phyloP scores from a whole-genome alignment of 345 rosid genomes.

The Eucalyptus microcorys region DNA sequence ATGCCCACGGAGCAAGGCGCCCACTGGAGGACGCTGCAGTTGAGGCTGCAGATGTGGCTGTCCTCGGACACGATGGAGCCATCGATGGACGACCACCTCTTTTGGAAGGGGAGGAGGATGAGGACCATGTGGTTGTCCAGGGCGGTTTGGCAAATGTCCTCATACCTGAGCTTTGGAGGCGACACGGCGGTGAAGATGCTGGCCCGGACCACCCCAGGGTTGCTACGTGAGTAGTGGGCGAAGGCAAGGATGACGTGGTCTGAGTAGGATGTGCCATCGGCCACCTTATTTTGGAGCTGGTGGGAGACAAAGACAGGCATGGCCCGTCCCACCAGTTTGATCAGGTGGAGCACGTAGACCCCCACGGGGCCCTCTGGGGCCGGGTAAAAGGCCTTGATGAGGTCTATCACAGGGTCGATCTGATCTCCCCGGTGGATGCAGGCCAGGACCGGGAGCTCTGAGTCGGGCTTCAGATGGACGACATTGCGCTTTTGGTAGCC shows the following conservation, averaged over 20 bases:
- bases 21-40: slow-evolving; percentile 24
- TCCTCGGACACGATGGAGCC: slow-evolving; percentile 10
- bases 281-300: slow-evolving; percentile 7
- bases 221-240: slow-evolving; percentile 4
- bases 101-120: slow-evolving; percentile 47
- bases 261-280: not conserved
- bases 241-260: slow-evolving; percentile 33
- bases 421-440: slow-evolving; percentile 42
- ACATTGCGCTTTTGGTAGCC: slow-evolving; percentile 38
- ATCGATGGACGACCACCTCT: slow-evolving; percentile 31
- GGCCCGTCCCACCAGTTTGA: slow-evolving; percentile 31
- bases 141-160: slow-evolving; percentile 41
- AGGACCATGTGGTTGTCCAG: slow-evolving; percentile 26
- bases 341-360: slow-evolving; percentile 38
- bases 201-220: not conserved
- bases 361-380: slow-evolving; percentile 13
- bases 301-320: slow-evolving; percentile 40
- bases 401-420: slow-evolving; percentile 9
- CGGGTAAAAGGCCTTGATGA: slow-evolving; percentile 14
- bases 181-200: slow-evolving; percentile 22
- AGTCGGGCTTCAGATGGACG: not conserved
- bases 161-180: slow-evolving; percentile 32
- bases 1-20: slow-evolving; percentile 58
- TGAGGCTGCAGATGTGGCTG: slow-evolving; percentile 11
- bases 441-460: slow-evolving; percentile 30